phyloP scores from a whole-genome alignment of 176 grass and related monocot genomes.

The Aegilops longissima region DNA sequence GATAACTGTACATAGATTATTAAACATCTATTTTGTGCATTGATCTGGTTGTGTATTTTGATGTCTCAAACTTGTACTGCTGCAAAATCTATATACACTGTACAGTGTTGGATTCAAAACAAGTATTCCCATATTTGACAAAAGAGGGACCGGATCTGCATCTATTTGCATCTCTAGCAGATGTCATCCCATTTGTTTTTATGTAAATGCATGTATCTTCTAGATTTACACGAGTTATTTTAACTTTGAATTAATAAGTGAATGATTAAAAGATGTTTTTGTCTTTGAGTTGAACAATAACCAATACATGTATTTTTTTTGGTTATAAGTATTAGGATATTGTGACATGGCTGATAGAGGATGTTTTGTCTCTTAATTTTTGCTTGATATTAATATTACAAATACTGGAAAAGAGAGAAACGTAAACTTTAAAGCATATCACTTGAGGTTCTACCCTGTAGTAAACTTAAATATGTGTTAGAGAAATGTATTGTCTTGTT shows the following conservation, averaged over 20 bases:
- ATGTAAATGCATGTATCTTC: not conserved
- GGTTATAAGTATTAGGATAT: not conserved
- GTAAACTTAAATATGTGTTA: not conserved
- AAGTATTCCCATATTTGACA: not conserved
- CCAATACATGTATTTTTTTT: not conserved
- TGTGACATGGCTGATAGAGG: not conserved
- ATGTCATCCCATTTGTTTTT: not conserved
- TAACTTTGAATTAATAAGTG: not conserved
- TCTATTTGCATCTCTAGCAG: not conserved
- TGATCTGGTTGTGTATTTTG: not conserved
- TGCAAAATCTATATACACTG: not conserved
- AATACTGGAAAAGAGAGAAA: not conserved
- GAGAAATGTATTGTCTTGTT: conserved; percentile 10
- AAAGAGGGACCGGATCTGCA: not conserved
- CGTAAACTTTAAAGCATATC: not conserved
- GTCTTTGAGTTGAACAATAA: not conserved
- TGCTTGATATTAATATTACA: conserved; percentile 2
- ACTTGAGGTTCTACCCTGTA: not conserved
- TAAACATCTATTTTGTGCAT: not conserved
- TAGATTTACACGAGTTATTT: not conserved
- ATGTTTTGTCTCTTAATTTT: not conserved
- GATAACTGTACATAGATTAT: not conserved
- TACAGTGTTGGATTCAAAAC: not conserved
- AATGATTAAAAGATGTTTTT: not conserved
- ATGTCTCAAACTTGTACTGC: not conserved